Evolutionary conservation across 2,329 filamentous ascomycete species (phyloP).

Genomic region (Phialophora expanda): DNA sequence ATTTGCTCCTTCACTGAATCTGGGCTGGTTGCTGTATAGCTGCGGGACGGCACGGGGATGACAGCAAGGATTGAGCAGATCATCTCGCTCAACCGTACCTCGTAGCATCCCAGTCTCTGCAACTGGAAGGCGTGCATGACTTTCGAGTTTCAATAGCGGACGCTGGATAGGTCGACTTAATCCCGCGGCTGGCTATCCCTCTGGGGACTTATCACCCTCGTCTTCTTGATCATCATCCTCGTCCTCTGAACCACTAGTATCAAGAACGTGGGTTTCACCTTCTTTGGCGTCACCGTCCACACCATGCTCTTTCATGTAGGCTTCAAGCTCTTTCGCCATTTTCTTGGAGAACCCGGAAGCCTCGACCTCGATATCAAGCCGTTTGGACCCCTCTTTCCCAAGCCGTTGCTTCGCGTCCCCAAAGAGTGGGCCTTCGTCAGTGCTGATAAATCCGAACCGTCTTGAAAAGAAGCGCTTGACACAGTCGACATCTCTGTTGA

Average conservation of each 20-base stretch:
- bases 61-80: conserved; percentile 10
- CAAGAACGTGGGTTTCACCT: conserved; percentile 46
- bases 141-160: not conserved
- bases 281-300: conserved; percentile 59
- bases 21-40: not conserved
- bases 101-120: not conserved
- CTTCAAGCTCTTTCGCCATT: conserved; percentile 91
- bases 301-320: conserved; percentile 78
- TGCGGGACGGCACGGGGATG: conserved; percentile 14
- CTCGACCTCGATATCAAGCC: conserved; percentile 85
- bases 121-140: not conserved
- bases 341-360: conserved; percentile 96
- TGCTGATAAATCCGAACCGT: conserved; percentile 83
- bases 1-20: conserved; percentile 1
- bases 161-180: conserved; percentile 3
- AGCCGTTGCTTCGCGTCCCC: conserved; percentile 78
- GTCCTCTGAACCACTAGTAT: conserved; percentile 49
- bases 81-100: not conserved
- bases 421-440: conserved; percentile 83
- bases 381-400: conserved; percentile 66
- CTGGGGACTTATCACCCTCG: conserved; percentile 6
- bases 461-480: conserved; percentile 93
- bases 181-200: not conserved
- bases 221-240: conserved; percentile 45
- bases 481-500: conserved; percentile 93